Base-by-base conservation (phyloP, 495 filamentous ascomycete species). In the Aspergillus indologenus region DNA sequence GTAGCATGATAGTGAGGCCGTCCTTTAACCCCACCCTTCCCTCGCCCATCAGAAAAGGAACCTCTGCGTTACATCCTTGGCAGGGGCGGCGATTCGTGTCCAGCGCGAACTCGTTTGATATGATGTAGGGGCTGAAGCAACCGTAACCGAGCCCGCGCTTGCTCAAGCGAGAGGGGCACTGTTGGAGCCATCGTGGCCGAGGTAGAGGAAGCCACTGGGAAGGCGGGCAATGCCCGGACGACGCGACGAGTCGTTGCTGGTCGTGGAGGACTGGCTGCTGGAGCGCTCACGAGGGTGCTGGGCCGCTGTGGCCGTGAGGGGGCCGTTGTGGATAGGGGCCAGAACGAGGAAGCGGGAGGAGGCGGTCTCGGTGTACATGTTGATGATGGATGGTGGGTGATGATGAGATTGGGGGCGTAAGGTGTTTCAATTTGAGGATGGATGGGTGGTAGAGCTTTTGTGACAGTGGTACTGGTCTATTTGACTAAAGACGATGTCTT, bases 321-420 rank as follows among this genome's bases (percentile, higher is more conserved):
- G 75, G 43, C 68, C 70, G 43, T 64, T 73, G 56, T 76, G 68
- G 43, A 64, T 72, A 40, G 75, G 75, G 50, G 73, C 71, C 58
- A 78, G 56, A 51, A 77, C 67, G 62, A 77, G 67, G 65, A 77
- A 77, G 53, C 69, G 68, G 61, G 60, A 49, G 60, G 68, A 65
- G 58, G 73, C 61, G 57, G 72, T 72, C 58, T 67, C 50, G 63
- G 71, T 64, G 65, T 72, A 72, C 74, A 77, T 77, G 2, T 40
- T 40, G 62, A 62, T 74, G 64, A 53, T 53, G 18, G 55, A 54
- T 44, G 29, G 19, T 31, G n/a, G 20, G 5, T 40, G 43, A 54
- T 56, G 54, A 24, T 56, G 29, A 45, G 58, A 44, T 57, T 22
- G 47, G 53, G 44, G 61, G 54, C 43, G 40, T 34, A 54, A 53